Base-by-base conservation (phyloP, 768 basidiomycete species). In the Suillus paluster region DNA sequence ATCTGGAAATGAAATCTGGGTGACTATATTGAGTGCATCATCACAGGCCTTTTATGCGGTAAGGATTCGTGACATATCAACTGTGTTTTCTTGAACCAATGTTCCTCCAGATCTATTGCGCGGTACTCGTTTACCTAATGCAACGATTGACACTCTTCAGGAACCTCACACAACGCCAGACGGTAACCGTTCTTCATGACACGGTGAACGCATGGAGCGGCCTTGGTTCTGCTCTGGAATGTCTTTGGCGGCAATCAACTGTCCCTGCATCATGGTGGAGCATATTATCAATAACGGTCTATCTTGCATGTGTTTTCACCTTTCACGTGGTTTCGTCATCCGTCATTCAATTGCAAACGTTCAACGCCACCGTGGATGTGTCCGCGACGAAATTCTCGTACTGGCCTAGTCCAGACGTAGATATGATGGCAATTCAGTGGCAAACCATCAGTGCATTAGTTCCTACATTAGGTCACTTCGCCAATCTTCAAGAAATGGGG, bases 261-360 rank as follows among this genome's bases (percentile, higher is more conserved):
- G 21, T 61, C 14, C 3, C 49, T 3, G 63, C 71, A 12, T 72
- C 69, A 3, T 7, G 53, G 17, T 53, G 48, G 57, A 33, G 57
- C 9, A 45, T 63, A 19, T 23, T 70, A 12, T 64, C 67, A 23
- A 65, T 69, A 30, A 46, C 36, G 7, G 21, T 52, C 7, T 72
- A 72, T 50, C 59, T 73, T 15, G 46, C 50, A 21, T 63, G 59
- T 44, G 23, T 73, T 15, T 69, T 63, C 25, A 17, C 42, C 14
- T 62, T 72, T 11, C 71, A 72, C 5, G 65, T 66, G 48, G 30
- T 66, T 2, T 68, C 71, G 2, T 58, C 72, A 0, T 52, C 72
- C 2, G 59, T 73, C 30, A 66, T 73, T 59, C 56, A 69, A 27
- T 62, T 73, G 0, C 60, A 50, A 41, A 44, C 62, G 2, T 64